phyloP scores from a whole-genome alignment of 169 alveolate genomes.

The Cyclospora cayetanensis region DNA sequence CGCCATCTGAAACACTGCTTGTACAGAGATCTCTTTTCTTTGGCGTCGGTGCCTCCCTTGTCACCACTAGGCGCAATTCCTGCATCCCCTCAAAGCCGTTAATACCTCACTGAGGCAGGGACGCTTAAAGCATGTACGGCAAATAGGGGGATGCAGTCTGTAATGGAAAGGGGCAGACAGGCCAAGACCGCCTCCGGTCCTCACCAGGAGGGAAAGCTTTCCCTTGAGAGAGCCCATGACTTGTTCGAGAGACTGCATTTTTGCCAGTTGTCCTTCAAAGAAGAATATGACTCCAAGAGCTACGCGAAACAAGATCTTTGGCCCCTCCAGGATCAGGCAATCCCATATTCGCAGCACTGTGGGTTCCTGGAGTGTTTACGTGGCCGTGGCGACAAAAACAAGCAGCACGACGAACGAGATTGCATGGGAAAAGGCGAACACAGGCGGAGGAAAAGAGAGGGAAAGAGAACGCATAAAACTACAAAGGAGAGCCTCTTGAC shows the following conservation, averaged over 20 bases:
- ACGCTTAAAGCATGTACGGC: background rate
- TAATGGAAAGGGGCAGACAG: background rate
- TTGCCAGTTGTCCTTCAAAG: slow-evolving; percentile 41
- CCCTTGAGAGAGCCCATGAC: slow-evolving; percentile 66
- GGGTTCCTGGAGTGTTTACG: slow-evolving; percentile 74
- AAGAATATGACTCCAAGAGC: slow-evolving; percentile 70
- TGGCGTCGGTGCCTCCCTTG: too few species aligned
- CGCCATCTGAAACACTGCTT: too few species aligned
- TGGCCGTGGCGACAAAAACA: background rate
- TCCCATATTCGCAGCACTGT: slow-evolving; percentile 89
- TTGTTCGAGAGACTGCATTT: slow-evolving; percentile 50
- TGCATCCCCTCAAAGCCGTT: background rate
- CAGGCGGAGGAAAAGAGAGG: background rate
- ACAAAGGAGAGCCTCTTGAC: background rate
- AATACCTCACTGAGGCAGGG: background rate
- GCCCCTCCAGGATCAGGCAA: slow-evolving; percentile 85
- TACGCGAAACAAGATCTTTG: slow-evolving; percentile 84
- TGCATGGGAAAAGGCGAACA: background rate
- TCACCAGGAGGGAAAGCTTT: slow-evolving; percentile 36
- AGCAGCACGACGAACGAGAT: background rate
- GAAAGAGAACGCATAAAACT: background rate
- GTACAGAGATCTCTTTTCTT: too few species aligned
- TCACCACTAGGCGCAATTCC: background rate
- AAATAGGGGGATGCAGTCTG: background rate
- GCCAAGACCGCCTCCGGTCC: background rate